phyloP scores from a whole-genome alignment of 352 stramenopile species.

The Thraustochytrium aureum region DNA sequence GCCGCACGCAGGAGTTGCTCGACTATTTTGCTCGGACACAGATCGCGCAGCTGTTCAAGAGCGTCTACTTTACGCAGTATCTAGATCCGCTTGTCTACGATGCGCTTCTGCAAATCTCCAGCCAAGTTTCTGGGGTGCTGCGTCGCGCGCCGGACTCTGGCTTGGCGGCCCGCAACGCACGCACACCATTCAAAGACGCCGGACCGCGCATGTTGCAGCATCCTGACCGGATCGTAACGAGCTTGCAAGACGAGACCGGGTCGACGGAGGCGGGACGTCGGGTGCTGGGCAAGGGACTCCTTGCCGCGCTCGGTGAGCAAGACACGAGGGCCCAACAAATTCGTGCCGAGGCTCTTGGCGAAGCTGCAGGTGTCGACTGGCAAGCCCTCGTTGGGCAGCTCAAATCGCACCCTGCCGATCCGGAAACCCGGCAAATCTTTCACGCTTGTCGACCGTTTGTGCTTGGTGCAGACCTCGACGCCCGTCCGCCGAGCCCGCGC shows the following conservation, averaged over 20 bases:
- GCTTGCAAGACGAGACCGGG: not conserved
- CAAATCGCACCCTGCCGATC: not conserved
- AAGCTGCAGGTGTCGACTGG: not conserved
- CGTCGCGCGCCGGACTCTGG: not conserved
- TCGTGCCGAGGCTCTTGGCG: not conserved
- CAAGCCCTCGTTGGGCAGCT: not conserved
- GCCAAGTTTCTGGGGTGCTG: not conserved
- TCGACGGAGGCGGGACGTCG: not conserved
- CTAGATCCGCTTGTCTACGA: not conserved
- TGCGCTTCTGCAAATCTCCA: not conserved
- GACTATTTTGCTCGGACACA: not conserved
- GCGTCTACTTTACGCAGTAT: not conserved
- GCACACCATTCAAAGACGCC: not conserved
- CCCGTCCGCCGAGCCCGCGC: too few relatives aligned
- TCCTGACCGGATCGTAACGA: not conserved
- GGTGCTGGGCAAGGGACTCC: not conserved
- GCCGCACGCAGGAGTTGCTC: not conserved
- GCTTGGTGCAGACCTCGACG: not conserved
- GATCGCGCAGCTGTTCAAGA: not conserved
- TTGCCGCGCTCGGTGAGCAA: not conserved
- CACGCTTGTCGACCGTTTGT: not conserved
- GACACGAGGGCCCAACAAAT: too few relatives aligned
- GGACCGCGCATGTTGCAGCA: not conserved
- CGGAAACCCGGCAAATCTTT: not conserved
- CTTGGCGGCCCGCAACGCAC: too few relatives aligned